Conservation (phyloP, 106 monocot species). For the Apostasia shenzhenica region DNA sequence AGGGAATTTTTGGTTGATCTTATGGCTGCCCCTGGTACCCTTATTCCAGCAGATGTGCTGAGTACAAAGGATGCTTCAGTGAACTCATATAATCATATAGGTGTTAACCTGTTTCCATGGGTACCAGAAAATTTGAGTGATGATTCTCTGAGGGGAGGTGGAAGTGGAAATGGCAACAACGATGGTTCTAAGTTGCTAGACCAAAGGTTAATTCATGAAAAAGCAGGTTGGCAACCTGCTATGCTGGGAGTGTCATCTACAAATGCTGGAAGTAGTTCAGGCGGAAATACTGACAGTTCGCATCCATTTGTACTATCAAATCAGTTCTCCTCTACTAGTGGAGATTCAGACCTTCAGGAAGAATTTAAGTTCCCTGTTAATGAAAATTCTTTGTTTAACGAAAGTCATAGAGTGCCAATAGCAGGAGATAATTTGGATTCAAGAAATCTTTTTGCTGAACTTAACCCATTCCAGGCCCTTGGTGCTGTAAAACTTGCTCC, state of each 20-base stretch:
- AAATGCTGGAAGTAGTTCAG: slow-evolving; percentile 37
- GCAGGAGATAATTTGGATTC: slow-evolving; percentile 34
- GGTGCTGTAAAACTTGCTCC: slow-evolving; percentile 32
- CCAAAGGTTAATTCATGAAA: slow-evolving; percentile 24
- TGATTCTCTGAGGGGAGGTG: slow-evolving; percentile 12
- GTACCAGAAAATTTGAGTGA: slow-evolving; percentile 15
- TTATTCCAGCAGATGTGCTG: slow-evolving; percentile 80
- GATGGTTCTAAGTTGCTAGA: slow-evolving; percentile 19
- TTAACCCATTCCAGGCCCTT: slow-evolving; percentile 67
- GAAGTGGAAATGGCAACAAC: slow-evolving; percentile 5
- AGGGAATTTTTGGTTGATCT: slow-evolving; percentile 99
- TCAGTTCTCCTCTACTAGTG: slow-evolving; percentile 13
- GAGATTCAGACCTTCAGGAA: slow-evolving; percentile 26
- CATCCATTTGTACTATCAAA: slow-evolving; percentile 16
- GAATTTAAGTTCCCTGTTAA: slow-evolving; percentile 7
- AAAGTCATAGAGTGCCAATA: slow-evolving; percentile 5
- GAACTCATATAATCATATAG: slow-evolving; percentile 28
- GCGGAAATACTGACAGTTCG: slow-evolving; percentile 13
- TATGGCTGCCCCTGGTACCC: slow-evolving; percentile 91
- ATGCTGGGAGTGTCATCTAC: slow-evolving; percentile 25
- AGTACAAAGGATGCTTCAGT: slow-evolving; percentile 50
- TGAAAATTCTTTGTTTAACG: slow-evolving; percentile 10
- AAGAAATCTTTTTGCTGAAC: slow-evolving; percentile 72
- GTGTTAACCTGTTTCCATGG: slow-evolving; percentile 16
- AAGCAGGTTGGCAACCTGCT: slow-evolving; percentile 13